phyloP scores from a whole-genome alignment of 192 early-diverging fungal genomes.

The Endogone sp. region DNA sequence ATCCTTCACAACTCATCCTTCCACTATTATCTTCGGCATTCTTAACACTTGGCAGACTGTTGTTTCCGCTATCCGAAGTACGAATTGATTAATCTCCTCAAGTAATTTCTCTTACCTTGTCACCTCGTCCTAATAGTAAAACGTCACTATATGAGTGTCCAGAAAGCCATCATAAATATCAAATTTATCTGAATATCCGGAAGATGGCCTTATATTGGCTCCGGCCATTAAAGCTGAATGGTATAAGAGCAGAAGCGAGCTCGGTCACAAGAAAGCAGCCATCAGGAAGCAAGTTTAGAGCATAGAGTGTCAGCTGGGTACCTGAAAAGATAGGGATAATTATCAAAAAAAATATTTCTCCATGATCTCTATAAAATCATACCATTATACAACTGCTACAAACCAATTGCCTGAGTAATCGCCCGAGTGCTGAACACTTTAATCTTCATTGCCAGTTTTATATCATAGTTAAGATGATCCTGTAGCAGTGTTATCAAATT shows the following conservation, averaged over 20 bases:
- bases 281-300: constrained; percentile 9
- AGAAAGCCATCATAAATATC: constrained; percentile 1
- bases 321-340: constrained; percentile 15
- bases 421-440: constrained; percentile 17
- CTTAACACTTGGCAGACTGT: constrained; percentile 17
- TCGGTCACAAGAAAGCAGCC: constrained; percentile 8
- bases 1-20: no score
- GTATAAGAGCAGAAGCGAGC: constrained; percentile 9
- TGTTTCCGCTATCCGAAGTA: constrained; percentile 9
- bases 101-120: constrained; percentile 9
- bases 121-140: constrained; percentile 13
- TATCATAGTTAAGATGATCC: constrained; percentile 12
- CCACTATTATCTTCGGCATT: background rate
- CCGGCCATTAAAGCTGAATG: constrained; percentile 13
- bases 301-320: constrained; percentile 13
- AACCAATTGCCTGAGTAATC: constrained; percentile 11
- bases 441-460: constrained; percentile 16
- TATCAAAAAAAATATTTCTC: constrained; percentile 9
- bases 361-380: no score
- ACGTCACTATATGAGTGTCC: constrained; percentile 10
- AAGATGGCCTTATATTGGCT: constrained; percentile 8
- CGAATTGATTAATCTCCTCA: constrained; percentile 10
- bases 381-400: background rate
- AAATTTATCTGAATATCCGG: constrained; percentile 8
- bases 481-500: constrained; percentile 9